Evolutionary conservation across 441 rosid genomes (phyloP), one percentile per base, ranked within the genome.

Genomic region (Populus hybrid): DNA sequence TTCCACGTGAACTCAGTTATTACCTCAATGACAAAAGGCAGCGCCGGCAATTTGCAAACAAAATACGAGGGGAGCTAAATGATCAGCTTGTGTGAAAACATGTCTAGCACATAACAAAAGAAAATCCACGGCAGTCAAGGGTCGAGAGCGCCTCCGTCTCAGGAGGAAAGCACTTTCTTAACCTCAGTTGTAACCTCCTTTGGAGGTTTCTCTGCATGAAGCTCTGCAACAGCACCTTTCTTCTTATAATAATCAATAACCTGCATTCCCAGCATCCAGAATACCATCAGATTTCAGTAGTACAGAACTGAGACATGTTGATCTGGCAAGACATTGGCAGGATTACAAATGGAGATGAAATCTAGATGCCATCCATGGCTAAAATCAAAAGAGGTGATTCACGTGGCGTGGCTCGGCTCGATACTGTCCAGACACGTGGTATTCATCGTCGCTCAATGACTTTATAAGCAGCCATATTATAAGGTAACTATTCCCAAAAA

Each of bases 181-280:
- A 95, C 94, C 89, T 85, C 98, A n/a, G 81, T 69, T 0, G 93
- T 90, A 73, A 95, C 97, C 73, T 90, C 93, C 81, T 87, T 83
- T 0, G 93, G 97, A 30, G 97, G 83, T 84, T 94, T 95, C 85
- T 92, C 97, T 1, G 98, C 98, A 24, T 83, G 94, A 80, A 95
- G 93, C 67, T 94, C 83, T 21, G 91, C 92, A 57, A 94, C 89
- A 78, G 79, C 78, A 20, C 97, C 89, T 83, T 89, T 94, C 78
- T 91, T 87, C 64, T 86, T 86, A 46, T 96, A 96, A 73, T 96
- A 94, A 72, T 90, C 91, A 74, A 94, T 90, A 12, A 95, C 97
- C 98, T 95, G 82, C 82, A 79, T 72, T 80, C 77, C 70, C 50
- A 69, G 75, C 26, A 40, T 54, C 61, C 10, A 26, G 66, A 65